Evolutionary conservation across 345 rosid species (phyloP), one percentile per base, ranked within the genome.

Genomic region (Lepidium aucheri): DNA sequence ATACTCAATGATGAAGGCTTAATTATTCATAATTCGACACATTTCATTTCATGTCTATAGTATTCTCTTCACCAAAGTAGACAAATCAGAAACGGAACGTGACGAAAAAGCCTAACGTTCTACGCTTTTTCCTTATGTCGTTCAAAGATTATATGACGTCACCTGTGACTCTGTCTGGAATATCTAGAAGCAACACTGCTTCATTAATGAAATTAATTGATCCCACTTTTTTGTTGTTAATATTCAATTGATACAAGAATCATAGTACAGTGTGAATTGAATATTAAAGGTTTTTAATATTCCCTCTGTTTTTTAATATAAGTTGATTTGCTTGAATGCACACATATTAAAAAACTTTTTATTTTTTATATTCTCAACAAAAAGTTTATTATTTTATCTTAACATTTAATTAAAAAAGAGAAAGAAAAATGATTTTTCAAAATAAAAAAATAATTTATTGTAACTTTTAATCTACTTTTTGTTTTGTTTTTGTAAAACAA

Each of bases 1-100:
- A 64, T 51, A 57, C 34, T 41, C 40, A 63, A 11, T 14, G 60
- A 16, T 33, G 68, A 44, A 62, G 22, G 24, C 14, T 42, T 70
- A 4, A 44, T 15, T 60, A 5, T 46, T 63, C 24, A 4, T 33
- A 46, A 41, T 32, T 41, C 39, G 8, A 22, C 67, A 60, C 44
- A 51, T 68, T n/a, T n/a, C n/a, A n/a, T n/a, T n/a, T 51, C 60
- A 59, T 58, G 59, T 60, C 8, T 15, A 13, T 32, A 28, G 32
- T 28, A 2, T 24, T 28, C 2, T 41, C 28, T 54, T 55, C 18
- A 18, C 49, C 4, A 46, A 56, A 9, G 70, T 72, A 13, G 76
- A 40, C 10, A 72, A 64, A 64, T 72, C 65, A 47, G 39, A 72
- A 39, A 39, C 58, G 75, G 53, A 63, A 71, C 54, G 38, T 63